A percentile compares a stretch with the other conserved stretches of the same genome.
phyloP scores from a whole-genome alignment of 192 early-diverging fungal species.

The Globomyces pollinis-pini region DNA sequence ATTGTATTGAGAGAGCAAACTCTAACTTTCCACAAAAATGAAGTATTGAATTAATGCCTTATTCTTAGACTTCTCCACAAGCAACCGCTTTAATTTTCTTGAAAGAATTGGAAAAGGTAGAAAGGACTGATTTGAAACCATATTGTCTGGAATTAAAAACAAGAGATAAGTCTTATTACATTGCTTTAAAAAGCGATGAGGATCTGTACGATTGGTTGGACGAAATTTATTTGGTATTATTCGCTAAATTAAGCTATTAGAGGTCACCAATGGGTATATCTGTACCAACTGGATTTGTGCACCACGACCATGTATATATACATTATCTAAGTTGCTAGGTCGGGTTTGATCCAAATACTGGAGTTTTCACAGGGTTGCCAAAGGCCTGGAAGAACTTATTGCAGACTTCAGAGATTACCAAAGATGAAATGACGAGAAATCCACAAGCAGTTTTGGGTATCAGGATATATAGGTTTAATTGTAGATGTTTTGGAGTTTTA shows the following conservation, averaged over 20 bases:
- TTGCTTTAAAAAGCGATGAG: conserved; percentile 90
- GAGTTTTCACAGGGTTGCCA: conserved; percentile 56
- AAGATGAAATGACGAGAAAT: conserved; percentile 96
- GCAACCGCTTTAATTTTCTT: conserved; percentile 83
- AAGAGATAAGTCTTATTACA: conserved; percentile 87
- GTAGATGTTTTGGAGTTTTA: conserved; percentile 98
- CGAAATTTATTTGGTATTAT: conserved; percentile 81
- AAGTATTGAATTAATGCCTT: conserved; percentile 38
- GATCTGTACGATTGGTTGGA: conserved; percentile 99
- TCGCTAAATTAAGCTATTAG: conserved; percentile 20
- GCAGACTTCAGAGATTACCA: conserved; percentile 87
- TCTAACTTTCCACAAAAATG: conserved; percentile 80
- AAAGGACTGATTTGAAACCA: conserved; percentile 80
- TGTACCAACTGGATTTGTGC: conserved; percentile 65
- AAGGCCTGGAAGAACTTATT: conserved; percentile 90
- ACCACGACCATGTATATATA: conserved; percentile 63
- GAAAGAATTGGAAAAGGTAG: conserved; percentile 83
- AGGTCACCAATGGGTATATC: conserved; percentile 44
- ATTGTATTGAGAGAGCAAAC: conserved; percentile 66
- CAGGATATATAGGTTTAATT: no score
- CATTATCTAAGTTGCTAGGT: no score
- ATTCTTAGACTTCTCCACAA: conserved; percentile 37
- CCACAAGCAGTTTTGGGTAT: conserved; percentile 98
- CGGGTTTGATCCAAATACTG: conserved; percentile 18
- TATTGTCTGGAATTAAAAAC: conserved; percentile 93